A percentile compares a stretch with the other conserved stretches of the same genome.
These are phyloP conservation scores for Saxophila tyrrhenica DNA, from an alignment of 495 filamentous ascomycete species.

Conservation along the genomic window DNA sequence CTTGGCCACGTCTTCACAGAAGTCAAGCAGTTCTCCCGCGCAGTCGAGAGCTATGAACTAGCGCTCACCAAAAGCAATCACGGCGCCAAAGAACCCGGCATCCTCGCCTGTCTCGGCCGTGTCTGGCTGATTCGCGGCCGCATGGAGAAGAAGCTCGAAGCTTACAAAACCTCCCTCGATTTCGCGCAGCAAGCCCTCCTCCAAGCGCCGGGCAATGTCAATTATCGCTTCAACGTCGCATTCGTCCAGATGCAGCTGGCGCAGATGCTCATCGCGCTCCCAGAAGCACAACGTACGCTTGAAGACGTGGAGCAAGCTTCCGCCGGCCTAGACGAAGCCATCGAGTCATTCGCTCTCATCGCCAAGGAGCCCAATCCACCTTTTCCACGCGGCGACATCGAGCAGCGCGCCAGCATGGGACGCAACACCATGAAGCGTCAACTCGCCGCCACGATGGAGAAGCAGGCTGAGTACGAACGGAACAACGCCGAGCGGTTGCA, in stretches of 20 bases:
- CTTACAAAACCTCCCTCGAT: conserved; percentile 78
- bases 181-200: conserved; percentile 75
- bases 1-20: conserved; percentile 87
- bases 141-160: conserved; percentile 60
- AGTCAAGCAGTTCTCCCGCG: conserved; percentile 72
- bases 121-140: conserved; percentile 83
- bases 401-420: conserved; percentile 94
- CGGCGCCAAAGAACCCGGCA: conserved; percentile 59
- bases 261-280: conserved; percentile 60
- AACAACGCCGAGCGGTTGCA: conserved; percentile 77
- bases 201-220: conserved; percentile 67
- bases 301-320: conserved; percentile 67
- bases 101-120: conserved; percentile 85
- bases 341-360: conserved; percentile 68
- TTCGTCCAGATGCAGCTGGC: conserved; percentile 94
- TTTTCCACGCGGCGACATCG: conserved; percentile 78
- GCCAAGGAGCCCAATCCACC: conserved; percentile 74
- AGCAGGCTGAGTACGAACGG: conserved; percentile 83
- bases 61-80: conserved; percentile 53
- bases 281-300: conserved; percentile 63
- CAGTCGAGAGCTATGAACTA: conserved; percentile 86
- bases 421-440: conserved; percentile 86
- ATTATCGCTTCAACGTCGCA: conserved; percentile 94
- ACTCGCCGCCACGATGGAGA: conserved; percentile 69
- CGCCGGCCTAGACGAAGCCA: conserved; percentile 79